These are phyloP conservation scores for Zygnema circumcarinatum DNA, from an alignment of 139 green algal genomes.

Conservation along the genomic window DNA sequence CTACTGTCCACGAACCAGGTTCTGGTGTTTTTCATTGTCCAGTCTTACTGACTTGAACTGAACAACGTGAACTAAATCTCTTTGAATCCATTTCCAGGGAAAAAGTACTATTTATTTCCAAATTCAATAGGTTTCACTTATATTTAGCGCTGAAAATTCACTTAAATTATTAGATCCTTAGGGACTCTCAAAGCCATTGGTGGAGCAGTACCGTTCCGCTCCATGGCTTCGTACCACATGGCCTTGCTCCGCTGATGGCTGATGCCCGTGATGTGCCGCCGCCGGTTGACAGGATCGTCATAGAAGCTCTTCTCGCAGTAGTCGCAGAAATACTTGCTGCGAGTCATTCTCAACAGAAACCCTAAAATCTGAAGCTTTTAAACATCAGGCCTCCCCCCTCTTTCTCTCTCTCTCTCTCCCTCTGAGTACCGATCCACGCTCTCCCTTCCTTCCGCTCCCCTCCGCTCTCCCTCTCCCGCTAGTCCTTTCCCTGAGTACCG, in stretches of 20 bases:
- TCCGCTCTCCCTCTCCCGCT: too few relatives aligned
- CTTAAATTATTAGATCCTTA: background rate
- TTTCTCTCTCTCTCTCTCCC: too few relatives aligned
- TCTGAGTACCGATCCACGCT: too few relatives aligned
- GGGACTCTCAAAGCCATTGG: background rate
- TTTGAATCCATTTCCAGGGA: background rate
- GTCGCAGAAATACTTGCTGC: conserved; percentile 48
- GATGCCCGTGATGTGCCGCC: conserved; percentile 16
- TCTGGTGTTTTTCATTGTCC: background rate
- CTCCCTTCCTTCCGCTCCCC: too few relatives aligned
- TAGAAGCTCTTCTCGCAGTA: conserved; percentile 49
- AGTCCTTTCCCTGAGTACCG: too few relatives aligned
- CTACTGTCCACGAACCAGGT: background rate
- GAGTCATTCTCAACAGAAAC: conserved; percentile 26
- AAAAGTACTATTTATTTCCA: background rate
- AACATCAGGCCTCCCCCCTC: too few relatives aligned
- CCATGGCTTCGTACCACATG: conserved; percentile 47
- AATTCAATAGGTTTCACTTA: background rate
- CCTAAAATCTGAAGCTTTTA: too few relatives aligned
- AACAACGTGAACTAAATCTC: background rate
- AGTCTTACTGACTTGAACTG: background rate
- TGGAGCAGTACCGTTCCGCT: background rate
- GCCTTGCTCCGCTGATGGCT: conserved; percentile 36
- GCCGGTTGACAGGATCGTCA: conserved; percentile 35
- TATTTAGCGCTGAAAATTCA: background rate